Conservation (phyloP, 2,329 filamentous ascomycete species). For the Pestalotiopsis sp. region DNA sequence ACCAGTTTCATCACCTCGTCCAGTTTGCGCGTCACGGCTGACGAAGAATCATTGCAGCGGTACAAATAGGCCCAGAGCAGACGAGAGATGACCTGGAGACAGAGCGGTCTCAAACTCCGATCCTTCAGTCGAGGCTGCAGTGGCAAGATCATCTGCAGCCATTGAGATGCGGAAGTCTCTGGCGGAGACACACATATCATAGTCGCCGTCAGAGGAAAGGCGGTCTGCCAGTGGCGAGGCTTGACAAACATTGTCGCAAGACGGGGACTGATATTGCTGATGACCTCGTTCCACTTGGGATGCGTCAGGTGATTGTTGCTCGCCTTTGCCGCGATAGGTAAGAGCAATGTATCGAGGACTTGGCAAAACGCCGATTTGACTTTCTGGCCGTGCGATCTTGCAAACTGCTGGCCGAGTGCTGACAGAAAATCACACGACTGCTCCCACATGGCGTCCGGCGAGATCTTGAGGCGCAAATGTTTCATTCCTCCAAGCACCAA, state of each 20-base stretch:
- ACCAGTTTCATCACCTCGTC: conserved; percentile 89
- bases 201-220: conserved; percentile 85
- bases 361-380: conserved; percentile 96
- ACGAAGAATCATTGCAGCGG: conserved; percentile 72
- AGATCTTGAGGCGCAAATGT: conserved; percentile 76
- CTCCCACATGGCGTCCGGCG: conserved; percentile 76
- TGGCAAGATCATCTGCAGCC: conserved; percentile 78
- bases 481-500: conserved; percentile 90
- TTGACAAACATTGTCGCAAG: conserved; percentile 86
- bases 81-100: conserved; percentile 86
- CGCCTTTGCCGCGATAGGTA: conserved; percentile 83
- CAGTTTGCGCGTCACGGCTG: conserved; percentile 73
- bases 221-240: conserved; percentile 86
- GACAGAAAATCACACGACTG: conserved; percentile 89
- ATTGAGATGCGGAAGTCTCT: conserved; percentile 82
- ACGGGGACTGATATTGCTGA: conserved; percentile 76
- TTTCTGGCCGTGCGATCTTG: conserved; percentile 80
- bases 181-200: conserved; percentile 85
- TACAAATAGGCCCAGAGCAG: conserved; percentile 95
- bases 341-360: conserved; percentile 80
- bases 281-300: conserved; percentile 84
- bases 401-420: conserved; percentile 79
- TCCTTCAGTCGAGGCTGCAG: conserved; percentile 85
- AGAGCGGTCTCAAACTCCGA: conserved; percentile 73
- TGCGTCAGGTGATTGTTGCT: conserved; percentile 74